A percentile compares a stretch with the other conserved stretches of the same genome.
Conservation (phyloP, 441 rosid species). For the Arabidopsis hybrid region DNA sequence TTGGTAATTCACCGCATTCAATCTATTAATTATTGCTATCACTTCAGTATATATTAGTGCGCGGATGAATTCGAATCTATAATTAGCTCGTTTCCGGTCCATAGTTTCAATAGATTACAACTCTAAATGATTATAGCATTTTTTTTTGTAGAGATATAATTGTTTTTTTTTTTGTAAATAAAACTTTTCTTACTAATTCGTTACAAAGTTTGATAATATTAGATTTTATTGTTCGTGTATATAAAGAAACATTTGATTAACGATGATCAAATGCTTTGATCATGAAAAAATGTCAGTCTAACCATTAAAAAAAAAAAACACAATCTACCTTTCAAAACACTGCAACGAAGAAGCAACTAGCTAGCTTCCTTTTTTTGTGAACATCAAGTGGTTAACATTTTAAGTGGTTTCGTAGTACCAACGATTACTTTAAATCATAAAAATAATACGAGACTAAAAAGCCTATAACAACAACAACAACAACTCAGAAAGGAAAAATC, state of each 20-base stretch:
- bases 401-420: neutral
- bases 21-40: neutral
- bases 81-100: neutral
- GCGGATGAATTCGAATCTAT: conserved; percentile 3
- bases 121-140: too few species aligned
- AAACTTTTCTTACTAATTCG: neutral
- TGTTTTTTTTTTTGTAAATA: neutral
- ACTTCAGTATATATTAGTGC: conserved; percentile 5
- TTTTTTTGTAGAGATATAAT: neutral
- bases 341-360: neutral
- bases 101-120: neutral
- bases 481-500: conserved; percentile 22
- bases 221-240: neutral
- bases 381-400: conserved; percentile 10
- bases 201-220: too few species aligned
- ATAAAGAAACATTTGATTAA: neutral
- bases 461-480: neutral
- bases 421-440: neutral
- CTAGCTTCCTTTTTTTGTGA: neutral
- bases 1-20: conserved; percentile 7
- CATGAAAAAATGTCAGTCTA: too few species aligned
- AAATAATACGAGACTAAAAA: conserved; percentile 20
- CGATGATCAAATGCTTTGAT: neutral
- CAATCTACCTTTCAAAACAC: neutral
- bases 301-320: too few species aligned